A percentile compares a stretch with the other conserved stretches of the same genome.
These are phyloP conservation scores for Trichoderma endophyticum DNA, from an alignment of 2,329 filamentous ascomycete species.

Conservation along the genomic window DNA sequence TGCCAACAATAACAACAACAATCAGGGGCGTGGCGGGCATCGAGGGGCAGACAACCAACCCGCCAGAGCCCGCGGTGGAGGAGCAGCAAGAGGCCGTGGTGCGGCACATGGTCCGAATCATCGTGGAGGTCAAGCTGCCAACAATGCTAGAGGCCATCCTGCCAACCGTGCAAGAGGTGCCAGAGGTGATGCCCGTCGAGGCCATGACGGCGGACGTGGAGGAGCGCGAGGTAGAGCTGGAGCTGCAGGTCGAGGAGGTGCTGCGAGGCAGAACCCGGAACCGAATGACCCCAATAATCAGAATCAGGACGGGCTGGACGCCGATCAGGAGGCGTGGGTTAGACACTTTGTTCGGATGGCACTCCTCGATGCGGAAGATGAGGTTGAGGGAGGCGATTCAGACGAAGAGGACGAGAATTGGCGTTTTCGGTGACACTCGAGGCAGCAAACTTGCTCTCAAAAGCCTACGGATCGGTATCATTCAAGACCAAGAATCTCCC, in stretches of 20 bases:
- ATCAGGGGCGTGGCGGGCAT: slow-evolving; percentile 24
- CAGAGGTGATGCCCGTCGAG: slow-evolving; percentile 9
- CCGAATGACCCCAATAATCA: neutral
- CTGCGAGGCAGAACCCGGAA: neutral
- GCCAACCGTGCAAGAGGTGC: slow-evolving; percentile 13
- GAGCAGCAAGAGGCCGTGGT: slow-evolving; percentile 11
- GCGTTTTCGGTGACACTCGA: slow-evolving; percentile 20
- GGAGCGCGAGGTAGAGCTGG: slow-evolving; percentile 14
- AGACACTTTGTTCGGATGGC: slow-evolving; percentile 54
- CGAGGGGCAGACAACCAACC: slow-evolving; percentile 6
- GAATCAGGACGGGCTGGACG: slow-evolving; percentile 37
- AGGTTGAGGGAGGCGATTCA: slow-evolving; percentile 38
- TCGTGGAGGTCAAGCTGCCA: neutral
- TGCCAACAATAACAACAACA: neutral
- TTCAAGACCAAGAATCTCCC: neutral
- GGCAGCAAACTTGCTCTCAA: neutral
- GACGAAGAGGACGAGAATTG: slow-evolving; percentile 31
- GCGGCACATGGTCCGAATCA: neutral
- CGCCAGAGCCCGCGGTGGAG: neutral
- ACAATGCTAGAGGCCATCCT: slow-evolving; percentile 6
- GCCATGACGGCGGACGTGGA: slow-evolving; percentile 14
- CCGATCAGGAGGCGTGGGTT: slow-evolving; percentile 51
- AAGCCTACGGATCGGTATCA: no score
- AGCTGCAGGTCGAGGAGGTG: slow-evolving; percentile 20
- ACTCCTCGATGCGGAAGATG: slow-evolving; percentile 51